These are phyloP conservation scores for Aegilops longissima DNA, from an alignment of 176 grass and related monocot genomes.

Conservation along the genomic window DNA sequence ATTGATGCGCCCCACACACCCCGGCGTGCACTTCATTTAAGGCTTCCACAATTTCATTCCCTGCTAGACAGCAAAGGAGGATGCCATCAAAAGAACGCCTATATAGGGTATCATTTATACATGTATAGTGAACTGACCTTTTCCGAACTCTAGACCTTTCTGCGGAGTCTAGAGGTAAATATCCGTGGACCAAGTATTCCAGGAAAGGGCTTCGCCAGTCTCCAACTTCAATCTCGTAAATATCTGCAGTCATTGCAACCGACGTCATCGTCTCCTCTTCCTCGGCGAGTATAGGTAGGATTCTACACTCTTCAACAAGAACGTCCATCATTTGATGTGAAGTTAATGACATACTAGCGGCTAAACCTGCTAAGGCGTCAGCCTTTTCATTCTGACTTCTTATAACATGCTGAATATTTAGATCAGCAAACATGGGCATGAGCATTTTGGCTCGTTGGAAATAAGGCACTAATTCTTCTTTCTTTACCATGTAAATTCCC, in stretches of 20 bases:
- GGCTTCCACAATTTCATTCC: not conserved
- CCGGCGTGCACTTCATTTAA: not conserved
- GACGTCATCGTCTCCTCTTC: no score
- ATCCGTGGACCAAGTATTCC: not conserved
- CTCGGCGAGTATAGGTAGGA: no score
- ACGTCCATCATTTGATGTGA: no score
- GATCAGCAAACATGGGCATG: no score
- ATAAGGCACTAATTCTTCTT: no score
- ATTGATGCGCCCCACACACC: not conserved
- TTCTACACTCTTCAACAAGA: no score
- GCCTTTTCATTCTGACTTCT: no score
- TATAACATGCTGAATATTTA: no score
- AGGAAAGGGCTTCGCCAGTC: not conserved
- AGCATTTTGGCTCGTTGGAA: no score
- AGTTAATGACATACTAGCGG: no score
- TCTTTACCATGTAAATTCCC: no score
- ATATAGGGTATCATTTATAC: not conserved
- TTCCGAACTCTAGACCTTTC: not conserved
- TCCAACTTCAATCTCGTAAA: not conserved
- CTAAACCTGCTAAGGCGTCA: no score
- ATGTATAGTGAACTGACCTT: not conserved
- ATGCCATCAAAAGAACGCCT: not conserved
- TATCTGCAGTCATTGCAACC: not conserved
- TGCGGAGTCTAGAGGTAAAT: not conserved
- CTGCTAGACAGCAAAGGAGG: not conserved